Base-by-base conservation (phyloP, 1,284 basidiomycete species). In the Pisolithus thermaeus region DNA sequence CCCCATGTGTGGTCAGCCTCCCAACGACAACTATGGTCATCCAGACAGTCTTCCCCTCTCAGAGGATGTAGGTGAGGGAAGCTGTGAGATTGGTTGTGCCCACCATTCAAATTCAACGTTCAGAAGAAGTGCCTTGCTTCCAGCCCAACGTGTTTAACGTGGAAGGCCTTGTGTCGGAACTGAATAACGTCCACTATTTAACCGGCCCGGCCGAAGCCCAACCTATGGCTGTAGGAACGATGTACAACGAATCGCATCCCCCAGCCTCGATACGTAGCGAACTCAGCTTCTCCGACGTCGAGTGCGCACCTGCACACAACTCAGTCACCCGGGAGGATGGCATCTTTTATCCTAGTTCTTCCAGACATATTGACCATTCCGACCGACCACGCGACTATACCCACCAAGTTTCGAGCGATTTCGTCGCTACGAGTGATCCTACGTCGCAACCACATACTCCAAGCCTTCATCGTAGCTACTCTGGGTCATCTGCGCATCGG, bases 181-280 rank as follows among this genome's bases (percentile, higher is more conserved):
- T 66, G n/a, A 43, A 35, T 6, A 35, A 14, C 32, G 32, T 14
- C 32, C 11, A 14, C 3, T 14, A 35, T 35, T 35, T 14, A 35
- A 35, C 32, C 12, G 32, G 32, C 14, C 32, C 32, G 12, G 32
- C 32, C 32, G 32, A 35, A 12, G 12, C 12, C 7, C 28, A 11
- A 9, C 5, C 28, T 2, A 8, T 28, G 28, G 28, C 7, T 8
- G 8, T 30, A 11, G 28, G 7, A 30, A 11, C 28, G 2, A 8
- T 30, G n/a, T 57, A 54, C 11, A 30, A 28, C 4, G 53, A 49
- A n/a, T 64, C 65, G 2, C 20, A 63, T 5, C 68, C 66, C 1
- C 67, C 67, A 4, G 43, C 46, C 0, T 56, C 59, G 1, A 14
- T 50, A 2, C 52, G 38, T 28, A 47, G 39, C 25, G 62, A 65